These are phyloP conservation scores for Sphagnum tenellum DNA, from an alignment of 225 moss, liverwort and hornwort genomes.

Conservation along the genomic window DNA sequence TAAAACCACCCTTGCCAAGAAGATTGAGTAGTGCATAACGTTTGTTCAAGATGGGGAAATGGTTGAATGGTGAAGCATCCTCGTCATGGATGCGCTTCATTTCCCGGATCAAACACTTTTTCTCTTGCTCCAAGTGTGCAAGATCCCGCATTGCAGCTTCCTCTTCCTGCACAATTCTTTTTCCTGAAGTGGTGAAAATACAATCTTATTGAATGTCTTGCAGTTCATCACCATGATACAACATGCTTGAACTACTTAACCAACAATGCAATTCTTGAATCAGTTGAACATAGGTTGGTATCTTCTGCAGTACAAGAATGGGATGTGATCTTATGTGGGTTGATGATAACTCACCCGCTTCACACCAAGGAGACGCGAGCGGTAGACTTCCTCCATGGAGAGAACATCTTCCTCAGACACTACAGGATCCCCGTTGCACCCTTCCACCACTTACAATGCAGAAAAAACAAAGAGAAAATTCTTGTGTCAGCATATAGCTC, in stretches of 20 bases:
- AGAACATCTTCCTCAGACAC: constrained; percentile 90
- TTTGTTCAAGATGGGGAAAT: constrained; percentile 86
- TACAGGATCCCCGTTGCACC: constrained; percentile 47
- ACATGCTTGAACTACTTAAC: too few species aligned
- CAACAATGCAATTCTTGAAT: too few species aligned
- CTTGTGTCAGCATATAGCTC: too few species aligned
- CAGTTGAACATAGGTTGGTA: too few species aligned
- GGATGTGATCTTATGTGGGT: background rate
- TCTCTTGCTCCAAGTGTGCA: constrained; percentile 83
- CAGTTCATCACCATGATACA: too few species aligned
- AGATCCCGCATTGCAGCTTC: constrained; percentile 72
- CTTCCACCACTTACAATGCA: constrained; percentile 38
- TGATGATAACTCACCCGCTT: constrained; percentile 50
- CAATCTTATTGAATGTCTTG: too few species aligned
- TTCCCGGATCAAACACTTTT: constrained; percentile 76
- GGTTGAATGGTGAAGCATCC: constrained; percentile 92
- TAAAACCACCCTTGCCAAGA: constrained; percentile 94
- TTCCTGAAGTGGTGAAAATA: too few species aligned
- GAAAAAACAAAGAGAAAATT: background rate
- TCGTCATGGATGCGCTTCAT: constrained; percentile 93
- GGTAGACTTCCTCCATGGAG: constrained; percentile 95
- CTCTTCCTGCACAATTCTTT: constrained; percentile 46
- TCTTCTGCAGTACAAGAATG: too few species aligned
- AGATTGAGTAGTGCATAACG: constrained; percentile 90
- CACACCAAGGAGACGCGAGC: constrained; percentile 72